These are phyloP conservation scores for Trichoderma asperelloides DNA, from an alignment of 495 filamentous ascomycete species.

Conservation along the genomic window DNA sequence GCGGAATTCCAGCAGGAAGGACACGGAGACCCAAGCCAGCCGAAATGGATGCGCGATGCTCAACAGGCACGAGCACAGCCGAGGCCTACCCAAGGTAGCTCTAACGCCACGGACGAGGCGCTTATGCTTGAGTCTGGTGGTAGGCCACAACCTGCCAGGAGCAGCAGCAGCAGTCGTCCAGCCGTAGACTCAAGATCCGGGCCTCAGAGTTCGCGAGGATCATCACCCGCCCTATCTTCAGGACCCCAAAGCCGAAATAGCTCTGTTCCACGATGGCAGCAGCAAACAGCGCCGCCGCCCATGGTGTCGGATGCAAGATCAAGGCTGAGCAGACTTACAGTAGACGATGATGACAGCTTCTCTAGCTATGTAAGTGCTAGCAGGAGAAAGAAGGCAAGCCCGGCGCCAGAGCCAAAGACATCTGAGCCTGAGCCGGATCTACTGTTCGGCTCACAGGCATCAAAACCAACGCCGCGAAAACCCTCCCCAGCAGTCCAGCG, in stretches of 20 bases:
- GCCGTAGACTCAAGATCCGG: background rate
- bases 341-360: conserved; percentile 69
- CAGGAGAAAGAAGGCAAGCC: conserved; percentile 58
- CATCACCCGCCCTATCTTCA: conserved; percentile 36
- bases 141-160: conserved; percentile 22
- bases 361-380: conserved; percentile 89
- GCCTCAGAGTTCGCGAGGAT: conserved; percentile 25
- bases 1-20: conserved; percentile 68
- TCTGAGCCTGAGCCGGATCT: conserved; percentile 48
- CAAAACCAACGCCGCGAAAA: conserved; percentile 16
- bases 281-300: conserved; percentile 33
- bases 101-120: conserved; percentile 73
- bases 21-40: conserved; percentile 65
- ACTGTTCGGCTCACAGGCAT: conserved; percentile 37
- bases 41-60: conserved; percentile 87
- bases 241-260: conserved; percentile 15
- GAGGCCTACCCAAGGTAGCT: background rate
- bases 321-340: conserved; percentile 53
- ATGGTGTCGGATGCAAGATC: conserved; percentile 43
- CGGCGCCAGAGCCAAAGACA: conserved; percentile 34
- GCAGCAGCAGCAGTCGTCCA: background rate
- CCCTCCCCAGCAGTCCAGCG: conserved; percentile 19
- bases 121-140: conserved; percentile 70
- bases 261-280: conserved; percentile 38
- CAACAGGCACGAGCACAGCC: conserved; percentile 26